phyloP scores from a whole-genome alignment of 2,329 filamentous ascomycete genomes.

The Fusarium mexicanum region DNA sequence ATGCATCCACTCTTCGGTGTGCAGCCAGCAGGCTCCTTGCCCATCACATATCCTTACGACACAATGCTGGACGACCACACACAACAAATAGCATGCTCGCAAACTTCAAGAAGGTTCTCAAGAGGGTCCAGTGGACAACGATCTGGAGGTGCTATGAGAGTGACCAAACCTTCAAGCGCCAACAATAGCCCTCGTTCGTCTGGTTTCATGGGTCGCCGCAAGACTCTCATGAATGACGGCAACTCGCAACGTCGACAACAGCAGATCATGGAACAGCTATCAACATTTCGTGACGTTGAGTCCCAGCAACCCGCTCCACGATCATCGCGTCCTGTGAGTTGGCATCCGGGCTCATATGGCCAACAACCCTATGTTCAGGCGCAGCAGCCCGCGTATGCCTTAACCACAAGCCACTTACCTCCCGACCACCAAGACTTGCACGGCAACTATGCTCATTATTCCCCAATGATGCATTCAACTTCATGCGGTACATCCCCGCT shows the following conservation, averaged over 20 bases:
- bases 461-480: slow-evolving; percentile 64
- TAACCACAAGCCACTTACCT: slow-evolving; percentile 50
- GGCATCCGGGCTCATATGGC: slow-evolving; percentile 74
- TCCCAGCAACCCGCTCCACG: slow-evolving; percentile 37
- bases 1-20: slow-evolving; percentile 46
- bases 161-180: slow-evolving; percentile 72
- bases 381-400: slow-evolving; percentile 52
- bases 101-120: slow-evolving; percentile 59
- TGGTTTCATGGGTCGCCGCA: slow-evolving; percentile 60
- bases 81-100: slow-evolving; percentile 60
- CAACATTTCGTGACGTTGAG: slow-evolving; percentile 39
- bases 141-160: slow-evolving; percentile 62
- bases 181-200: slow-evolving; percentile 73
- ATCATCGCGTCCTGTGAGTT: slow-evolving; percentile 73
- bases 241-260: slow-evolving; percentile 57
- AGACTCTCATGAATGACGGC: slow-evolving; percentile 64
- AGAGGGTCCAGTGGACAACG: slow-evolving; percentile 61
- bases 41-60: slow-evolving; percentile 47
- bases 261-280: slow-evolving; percentile 57
- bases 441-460: slow-evolving; percentile 54
- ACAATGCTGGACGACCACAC: slow-evolving; percentile 61
- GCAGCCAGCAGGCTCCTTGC: slow-evolving; percentile 41
- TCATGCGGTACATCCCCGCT: slow-evolving; percentile 69
- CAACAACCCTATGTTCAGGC: slow-evolving; percentile 51
- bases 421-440: slow-evolving; percentile 56